Conservation (phyloP, 805 yeast species). For the Pichia membranifaciens region DNA sequence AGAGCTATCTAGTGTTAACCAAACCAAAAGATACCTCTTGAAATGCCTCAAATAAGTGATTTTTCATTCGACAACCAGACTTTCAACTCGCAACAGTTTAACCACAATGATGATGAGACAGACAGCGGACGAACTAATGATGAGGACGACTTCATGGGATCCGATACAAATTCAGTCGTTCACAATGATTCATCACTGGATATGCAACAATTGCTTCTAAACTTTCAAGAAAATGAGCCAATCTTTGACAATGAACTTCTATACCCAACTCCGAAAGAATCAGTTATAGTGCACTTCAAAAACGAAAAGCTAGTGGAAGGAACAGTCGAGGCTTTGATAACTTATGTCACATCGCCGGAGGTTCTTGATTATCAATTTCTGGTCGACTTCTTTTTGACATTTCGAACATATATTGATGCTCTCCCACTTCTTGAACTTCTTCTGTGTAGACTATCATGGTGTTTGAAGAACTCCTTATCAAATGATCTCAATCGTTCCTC, state of each 20-base stretch:
- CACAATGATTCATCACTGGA: slow-evolving; percentile 1
- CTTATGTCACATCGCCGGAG: slow-evolving; percentile 65
- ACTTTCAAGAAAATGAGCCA: slow-evolving; percentile 30
- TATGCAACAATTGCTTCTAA: slow-evolving; percentile 22
- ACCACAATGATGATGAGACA: no score
- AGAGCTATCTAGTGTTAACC: no score
- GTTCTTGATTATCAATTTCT: slow-evolving; percentile 70
- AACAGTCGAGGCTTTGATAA: slow-evolving; percentile 40
- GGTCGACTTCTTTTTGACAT: slow-evolving; percentile 83
- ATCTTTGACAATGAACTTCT: slow-evolving; percentile 29
- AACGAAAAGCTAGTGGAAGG: slow-evolving; percentile 19
- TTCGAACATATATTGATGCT: slow-evolving; percentile 62
- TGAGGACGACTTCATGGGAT: no score
- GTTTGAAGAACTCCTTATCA: slow-evolving; percentile 35
- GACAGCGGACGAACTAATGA: no score
- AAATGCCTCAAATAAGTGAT: no score
- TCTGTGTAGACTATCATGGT: slow-evolving; percentile 67
- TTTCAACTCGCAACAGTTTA: no score
- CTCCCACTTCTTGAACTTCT: slow-evolving; percentile 54
- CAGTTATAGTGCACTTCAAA: slow-evolving; percentile 27
- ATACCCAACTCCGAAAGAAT: slow-evolving; percentile 30
- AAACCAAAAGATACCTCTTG: no score
- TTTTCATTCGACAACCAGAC: no score
- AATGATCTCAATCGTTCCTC: slow-evolving; percentile 27
- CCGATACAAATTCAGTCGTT: neutral